A percentile compares a stretch with the other conserved stretches of the same genome.
Evolutionary conservation across 805 yeast species (phyloP).

Genomic region (Ogataea ganodermae): DNA sequence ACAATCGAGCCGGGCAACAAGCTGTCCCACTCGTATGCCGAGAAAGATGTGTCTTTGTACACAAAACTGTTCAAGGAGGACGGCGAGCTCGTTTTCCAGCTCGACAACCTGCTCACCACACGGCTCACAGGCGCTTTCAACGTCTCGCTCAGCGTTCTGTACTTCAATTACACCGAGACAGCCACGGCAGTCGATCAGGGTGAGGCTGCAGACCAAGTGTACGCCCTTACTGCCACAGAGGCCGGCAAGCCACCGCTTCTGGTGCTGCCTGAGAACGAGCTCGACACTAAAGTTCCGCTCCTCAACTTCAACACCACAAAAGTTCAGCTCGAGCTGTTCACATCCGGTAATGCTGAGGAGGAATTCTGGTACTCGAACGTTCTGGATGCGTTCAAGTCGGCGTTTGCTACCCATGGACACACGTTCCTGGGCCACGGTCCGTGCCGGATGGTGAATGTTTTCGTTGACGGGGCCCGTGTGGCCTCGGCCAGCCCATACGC

Average conservation of each 20-base stretch:
- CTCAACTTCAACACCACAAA: slow-evolving; percentile 59
- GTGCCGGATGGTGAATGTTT: slow-evolving; percentile 63
- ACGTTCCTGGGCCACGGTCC: slow-evolving; percentile 67
- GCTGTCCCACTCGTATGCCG: slow-evolving; percentile 46
- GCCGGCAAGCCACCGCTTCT: slow-evolving; percentile 44
- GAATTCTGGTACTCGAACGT: slow-evolving; percentile 80
- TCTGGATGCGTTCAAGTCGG: slow-evolving; percentile 46
- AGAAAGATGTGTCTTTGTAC: slow-evolving; percentile 67
- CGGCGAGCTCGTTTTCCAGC: slow-evolving; percentile 51
- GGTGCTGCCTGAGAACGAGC: slow-evolving; percentile 45
- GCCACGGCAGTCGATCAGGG: background rate
- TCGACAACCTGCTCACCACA: slow-evolving; percentile 62
- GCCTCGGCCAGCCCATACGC: slow-evolving; percentile 71
- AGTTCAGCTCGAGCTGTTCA: slow-evolving; percentile 57
- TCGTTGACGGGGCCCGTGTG: slow-evolving; percentile 57
- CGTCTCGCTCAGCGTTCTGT: slow-evolving; percentile 52
- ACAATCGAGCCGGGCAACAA: slow-evolving; percentile 75
- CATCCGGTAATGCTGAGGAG: slow-evolving; percentile 77
- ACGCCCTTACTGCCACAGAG: slow-evolving; percentile 35
- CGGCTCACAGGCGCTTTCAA: slow-evolving; percentile 63
- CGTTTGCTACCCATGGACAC: slow-evolving; percentile 43
- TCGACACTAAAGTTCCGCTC: slow-evolving; percentile 44
- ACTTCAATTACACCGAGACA: slow-evolving; percentile 37
- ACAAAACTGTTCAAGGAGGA: slow-evolving; percentile 48
- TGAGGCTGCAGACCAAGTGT: slow-evolving; percentile 42